Percentiles rank a stretch among this genome's conserved stretches.
Conservation (phyloP, 1,139 yeast species). For the Blastobotrys aristatus region DNA sequence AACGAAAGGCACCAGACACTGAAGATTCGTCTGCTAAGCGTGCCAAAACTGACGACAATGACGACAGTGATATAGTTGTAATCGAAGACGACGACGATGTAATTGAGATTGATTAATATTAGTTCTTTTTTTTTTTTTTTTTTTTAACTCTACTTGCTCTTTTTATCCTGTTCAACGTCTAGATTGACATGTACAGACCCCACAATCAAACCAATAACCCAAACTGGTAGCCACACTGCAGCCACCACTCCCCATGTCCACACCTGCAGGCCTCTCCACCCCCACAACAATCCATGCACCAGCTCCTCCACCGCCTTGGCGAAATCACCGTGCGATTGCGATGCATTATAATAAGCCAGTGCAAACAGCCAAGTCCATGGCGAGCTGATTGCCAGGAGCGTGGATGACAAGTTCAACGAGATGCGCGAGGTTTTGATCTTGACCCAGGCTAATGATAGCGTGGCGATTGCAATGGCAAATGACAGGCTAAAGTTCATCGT, state of each 20-base stretch:
- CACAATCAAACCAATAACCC: conserved; percentile 54
- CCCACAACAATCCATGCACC: conserved; percentile 47
- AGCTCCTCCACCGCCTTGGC: conserved; percentile 26
- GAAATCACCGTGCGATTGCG: background rate
- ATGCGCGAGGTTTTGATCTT: background rate
- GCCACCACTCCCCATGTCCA: conserved; percentile 84
- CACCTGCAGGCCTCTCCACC: conserved; percentile 68
- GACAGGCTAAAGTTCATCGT: conserved; percentile 85
- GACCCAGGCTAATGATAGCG: conserved; percentile 68
- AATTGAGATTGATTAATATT: conserved; percentile 26
- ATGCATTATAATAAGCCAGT: conserved; percentile 36
- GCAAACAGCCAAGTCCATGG: conserved; percentile 34
- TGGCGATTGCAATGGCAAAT: conserved; percentile 57
- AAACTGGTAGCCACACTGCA: conserved; percentile 78
- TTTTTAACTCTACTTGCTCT: background rate
- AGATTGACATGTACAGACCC: conserved; percentile 12
- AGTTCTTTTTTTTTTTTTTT: no score
- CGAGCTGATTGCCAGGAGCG: conserved; percentile 21
- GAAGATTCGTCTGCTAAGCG: conserved; percentile 19
- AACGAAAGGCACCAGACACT: conserved; percentile 2
- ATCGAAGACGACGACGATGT: conserved; percentile 29
- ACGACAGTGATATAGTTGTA: conserved; percentile 19
- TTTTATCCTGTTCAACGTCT: background rate
- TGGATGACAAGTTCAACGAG: conserved; percentile 6
- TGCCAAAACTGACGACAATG: conserved; percentile 19